phyloP scores from a whole-genome alignment of 768 basidiomycete genomes.

The Agrocybe praecox region DNA sequence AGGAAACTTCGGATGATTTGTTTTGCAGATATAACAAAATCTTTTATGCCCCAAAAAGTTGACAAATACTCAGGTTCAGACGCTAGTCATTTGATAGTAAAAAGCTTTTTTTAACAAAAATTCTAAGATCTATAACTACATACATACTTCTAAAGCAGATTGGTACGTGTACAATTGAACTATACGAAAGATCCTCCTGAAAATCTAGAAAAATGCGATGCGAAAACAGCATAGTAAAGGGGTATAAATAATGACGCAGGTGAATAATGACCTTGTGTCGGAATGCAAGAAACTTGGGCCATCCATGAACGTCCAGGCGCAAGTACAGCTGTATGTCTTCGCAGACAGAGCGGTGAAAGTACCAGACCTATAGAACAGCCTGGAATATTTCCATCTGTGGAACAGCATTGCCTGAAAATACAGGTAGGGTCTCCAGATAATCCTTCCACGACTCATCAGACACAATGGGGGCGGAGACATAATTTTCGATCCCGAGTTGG shows the following conservation, averaged over 20 bases:
- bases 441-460: slow-evolving; percentile 52
- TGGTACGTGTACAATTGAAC: too few relatives aligned
- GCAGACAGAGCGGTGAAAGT: neutral
- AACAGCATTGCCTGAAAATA: slow-evolving; percentile 43
- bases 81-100: too few relatives aligned
- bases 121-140: too few relatives aligned
- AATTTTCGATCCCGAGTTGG: slow-evolving; percentile 48
- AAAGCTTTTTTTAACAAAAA: too few relatives aligned
- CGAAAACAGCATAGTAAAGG: too few relatives aligned
- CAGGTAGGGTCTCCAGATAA: slow-evolving; percentile 41
- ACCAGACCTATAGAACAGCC: slow-evolving; percentile 40
- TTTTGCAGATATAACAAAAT: neutral
- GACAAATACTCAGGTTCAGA: neutral
- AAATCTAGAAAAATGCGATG: too few relatives aligned
- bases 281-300: too few relatives aligned
- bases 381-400: slow-evolving; percentile 39
- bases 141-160: too few relatives aligned
- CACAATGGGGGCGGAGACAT: slow-evolving; percentile 55
- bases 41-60: neutral
- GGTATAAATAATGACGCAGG: too few relatives aligned
- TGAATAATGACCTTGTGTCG: too few relatives aligned
- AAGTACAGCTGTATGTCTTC: neutral
- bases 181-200: too few relatives aligned
- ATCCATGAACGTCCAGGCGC: neutral
- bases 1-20: neutral